Conservation (phyloP, 2,329 filamentous ascomycete species). For the Gremmenia infestans region DNA sequence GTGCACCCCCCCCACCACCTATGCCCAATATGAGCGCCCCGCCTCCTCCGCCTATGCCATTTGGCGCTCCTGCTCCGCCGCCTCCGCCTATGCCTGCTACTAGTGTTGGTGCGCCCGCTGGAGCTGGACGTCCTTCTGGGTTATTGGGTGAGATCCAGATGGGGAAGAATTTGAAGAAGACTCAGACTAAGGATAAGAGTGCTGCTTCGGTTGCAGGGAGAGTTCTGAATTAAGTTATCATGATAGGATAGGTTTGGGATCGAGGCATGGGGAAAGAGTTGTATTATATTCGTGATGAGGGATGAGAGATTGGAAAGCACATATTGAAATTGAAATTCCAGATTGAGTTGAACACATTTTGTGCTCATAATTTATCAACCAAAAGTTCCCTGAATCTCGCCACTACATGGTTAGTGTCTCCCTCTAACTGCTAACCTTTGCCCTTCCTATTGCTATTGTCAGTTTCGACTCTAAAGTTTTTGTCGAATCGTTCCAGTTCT, state of each 20-base stretch:
- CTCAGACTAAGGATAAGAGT: conserved; percentile 84
- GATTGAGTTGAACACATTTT: too few species aligned
- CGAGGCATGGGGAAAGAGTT: not conserved
- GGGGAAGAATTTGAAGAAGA: conserved; percentile 78
- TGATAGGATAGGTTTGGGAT: not conserved
- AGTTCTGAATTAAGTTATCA: conserved; percentile 45
- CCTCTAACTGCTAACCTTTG: too few species aligned
- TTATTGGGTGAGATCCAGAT: conserved; percentile 79
- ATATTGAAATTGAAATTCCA: too few species aligned
- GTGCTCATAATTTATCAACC: too few species aligned
- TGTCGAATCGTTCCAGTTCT: too few species aligned
- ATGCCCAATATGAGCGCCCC: conserved; percentile 28
- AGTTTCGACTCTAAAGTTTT: too few species aligned
- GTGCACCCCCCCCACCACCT: conserved; percentile 36
- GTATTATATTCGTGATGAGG: too few species aligned
- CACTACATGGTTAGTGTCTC: too few species aligned
- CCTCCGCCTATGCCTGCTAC: conserved; percentile 24
- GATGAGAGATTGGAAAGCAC: too few species aligned
- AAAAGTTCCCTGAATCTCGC: too few species aligned
- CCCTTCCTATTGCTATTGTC: too few species aligned
- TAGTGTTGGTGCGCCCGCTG: conserved; percentile 27
- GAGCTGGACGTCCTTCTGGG: conserved; percentile 49
- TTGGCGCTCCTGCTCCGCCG: conserved; percentile 35
- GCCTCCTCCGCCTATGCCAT: conserved; percentile 33
- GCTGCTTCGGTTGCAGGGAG: conserved; percentile 66